Percentiles rank a stretch among this genome's conserved stretches.
These are phyloP conservation scores for Vanilla planifolia DNA, from an alignment of 106 monocot genomes.

Conservation along the genomic window DNA sequence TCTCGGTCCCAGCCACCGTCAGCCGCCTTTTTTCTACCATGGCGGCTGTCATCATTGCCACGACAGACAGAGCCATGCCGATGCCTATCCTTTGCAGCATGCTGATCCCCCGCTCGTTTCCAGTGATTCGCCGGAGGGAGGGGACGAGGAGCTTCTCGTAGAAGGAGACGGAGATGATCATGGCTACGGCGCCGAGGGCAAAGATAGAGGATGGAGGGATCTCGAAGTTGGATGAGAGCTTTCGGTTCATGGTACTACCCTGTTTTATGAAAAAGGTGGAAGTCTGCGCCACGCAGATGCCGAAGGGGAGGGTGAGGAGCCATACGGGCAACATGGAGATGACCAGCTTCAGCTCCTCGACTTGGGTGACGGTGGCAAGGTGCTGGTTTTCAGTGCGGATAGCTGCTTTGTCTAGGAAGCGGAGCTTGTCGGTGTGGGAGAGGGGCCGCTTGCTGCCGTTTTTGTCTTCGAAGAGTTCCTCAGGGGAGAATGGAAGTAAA, in stretches of 20 bases:
- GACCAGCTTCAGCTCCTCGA: conserved; percentile 66
- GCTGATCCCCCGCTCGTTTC: conserved; percentile 52
- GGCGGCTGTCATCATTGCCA: conserved; percentile 39
- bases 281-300: conserved; percentile 43
- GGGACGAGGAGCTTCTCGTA: conserved; percentile 74
- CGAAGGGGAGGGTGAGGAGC: conserved; percentile 46
- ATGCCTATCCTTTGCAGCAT: conserved; percentile 63
- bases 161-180: conserved; percentile 43
- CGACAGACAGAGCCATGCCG: conserved; percentile 38
- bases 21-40: conserved; percentile 43
- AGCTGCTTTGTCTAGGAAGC: conserved; percentile 76
- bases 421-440: conserved; percentile 44
- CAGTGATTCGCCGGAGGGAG: conserved; percentile 28
- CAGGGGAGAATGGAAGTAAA: conserved; percentile 22
- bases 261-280: conserved; percentile 91
- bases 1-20: neutral
- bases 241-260: conserved; percentile 48
- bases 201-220: conserved; percentile 61
- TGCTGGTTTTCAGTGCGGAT: conserved; percentile 25
- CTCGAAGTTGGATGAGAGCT: conserved; percentile 23
- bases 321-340: conserved; percentile 56
- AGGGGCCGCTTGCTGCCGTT: conserved; percentile 33
- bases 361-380: conserved; percentile 61
- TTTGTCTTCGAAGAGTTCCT: conserved; percentile 38
- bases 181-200: conserved; percentile 45